Conservation (phyloP, 257 asterid genomes). For the Handroanthus guayacan region DNA sequence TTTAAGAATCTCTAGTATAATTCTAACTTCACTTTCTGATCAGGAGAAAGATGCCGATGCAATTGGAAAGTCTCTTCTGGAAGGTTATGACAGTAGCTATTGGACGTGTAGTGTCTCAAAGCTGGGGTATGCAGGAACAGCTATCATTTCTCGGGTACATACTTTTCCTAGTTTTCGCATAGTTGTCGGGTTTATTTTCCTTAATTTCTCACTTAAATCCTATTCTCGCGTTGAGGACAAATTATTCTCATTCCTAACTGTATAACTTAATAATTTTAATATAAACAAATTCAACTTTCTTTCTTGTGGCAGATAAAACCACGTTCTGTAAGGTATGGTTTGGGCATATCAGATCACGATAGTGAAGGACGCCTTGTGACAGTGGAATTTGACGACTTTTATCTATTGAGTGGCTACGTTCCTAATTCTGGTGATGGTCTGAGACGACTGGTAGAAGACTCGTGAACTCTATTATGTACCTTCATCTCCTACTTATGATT, state of each 20-base stretch:
- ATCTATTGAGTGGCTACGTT: slow-evolving; percentile 75
- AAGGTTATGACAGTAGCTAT: slow-evolving; percentile 81
- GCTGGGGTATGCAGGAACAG: slow-evolving; percentile 95
- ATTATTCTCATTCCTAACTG: background rate
- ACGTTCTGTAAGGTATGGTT: slow-evolving; percentile 82
- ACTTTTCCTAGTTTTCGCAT: slow-evolving; percentile 25
- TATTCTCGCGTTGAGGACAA: background rate
- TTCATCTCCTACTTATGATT: slow-evolving; percentile 4
- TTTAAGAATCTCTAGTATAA: background rate
- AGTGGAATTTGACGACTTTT: slow-evolving; percentile 78
- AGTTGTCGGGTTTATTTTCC: background rate
- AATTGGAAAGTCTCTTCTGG: slow-evolving; percentile 66
- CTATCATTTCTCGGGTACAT: slow-evolving; percentile 88
- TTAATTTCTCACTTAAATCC: slow-evolving; percentile 3
- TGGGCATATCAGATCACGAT: slow-evolving; percentile 91
- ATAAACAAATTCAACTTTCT: background rate
- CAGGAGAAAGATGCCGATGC: slow-evolving; percentile 93
- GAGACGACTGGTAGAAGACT: slow-evolving; percentile 73
- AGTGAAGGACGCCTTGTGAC: slow-evolving; percentile 96
- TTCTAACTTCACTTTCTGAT: slow-evolving; percentile 37
- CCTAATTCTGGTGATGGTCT: slow-evolving; percentile 98
- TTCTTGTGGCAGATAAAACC: slow-evolving; percentile 74
- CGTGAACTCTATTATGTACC: slow-evolving; percentile 13
- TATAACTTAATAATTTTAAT: too few species aligned
- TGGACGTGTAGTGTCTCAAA: slow-evolving; percentile 94